Base-by-base conservation (phyloP, 768 basidiomycete genomes). In the Phylloporus sp. region DNA sequence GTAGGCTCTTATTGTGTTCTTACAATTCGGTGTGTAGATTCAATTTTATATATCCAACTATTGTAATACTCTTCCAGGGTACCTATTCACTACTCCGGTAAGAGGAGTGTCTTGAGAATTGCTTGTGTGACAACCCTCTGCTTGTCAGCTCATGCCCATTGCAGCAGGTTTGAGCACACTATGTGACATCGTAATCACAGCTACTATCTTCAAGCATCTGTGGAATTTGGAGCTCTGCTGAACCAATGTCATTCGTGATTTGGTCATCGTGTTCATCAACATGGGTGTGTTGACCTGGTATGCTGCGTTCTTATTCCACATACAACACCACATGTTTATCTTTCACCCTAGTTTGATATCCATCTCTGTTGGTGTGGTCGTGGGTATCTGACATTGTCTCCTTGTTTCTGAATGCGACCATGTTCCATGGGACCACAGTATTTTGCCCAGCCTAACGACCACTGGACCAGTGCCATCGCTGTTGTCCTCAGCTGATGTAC, bases 221-320 rank as follows among this genome's bases (percentile, higher is more conserved):
- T 58, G 56, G 58, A 39, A 27, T 7, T 59, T 50, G 0, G 52
- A 59, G 22, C 41, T 58, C n/a, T 45, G 56, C 13, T 44, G 45
- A 11, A 40, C 44, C 24, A 42, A 41, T 6, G 8, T 49, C 28
- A 3, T 58, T 10, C 56, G 53, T 9, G 52, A 49, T 13, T 23
- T 59, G 2, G 56, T 52, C 0, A n/a, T 59, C 5, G 45, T 59
- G 3, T 59, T 58, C 9, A 18, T 59, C 31, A 51, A 58, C 22
- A 58, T 58, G 58, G 56, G 56, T 15, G 50, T 45, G 4, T 5
- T 58, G 34, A 59, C 58, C 15, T 59, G 58, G 58, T 52, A 40
- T 6, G 49, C 35, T 1, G 27, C 38, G 10, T 2, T 7, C 8
- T 23, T 23, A n/a, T n/a, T n/a, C 29, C 11, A 15, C n/a, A 20